Evolutionary conservation across 345 rosid species (phyloP).

Genomic region (Physaria fendleri): DNA sequence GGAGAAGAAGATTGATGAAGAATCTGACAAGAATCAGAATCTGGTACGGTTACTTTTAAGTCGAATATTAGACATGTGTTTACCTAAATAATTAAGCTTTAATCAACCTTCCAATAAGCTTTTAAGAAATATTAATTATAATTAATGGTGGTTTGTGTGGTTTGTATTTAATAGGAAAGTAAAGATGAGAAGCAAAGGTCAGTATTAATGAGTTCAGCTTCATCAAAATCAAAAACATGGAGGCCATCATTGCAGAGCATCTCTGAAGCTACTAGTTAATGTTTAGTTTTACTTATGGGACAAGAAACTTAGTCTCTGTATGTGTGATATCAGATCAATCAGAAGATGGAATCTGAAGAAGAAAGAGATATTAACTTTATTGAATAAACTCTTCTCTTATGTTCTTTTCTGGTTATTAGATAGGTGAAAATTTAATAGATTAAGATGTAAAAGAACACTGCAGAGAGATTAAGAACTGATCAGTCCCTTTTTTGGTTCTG

Average conservation of each 20-base stretch:
- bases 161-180: constrained; percentile 28
- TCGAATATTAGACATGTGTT: neutral
- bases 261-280: constrained; percentile 59
- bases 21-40: too few species aligned
- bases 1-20: too few species aligned
- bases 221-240: constrained; percentile 63
- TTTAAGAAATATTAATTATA: neutral
- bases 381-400: constrained; percentile 9
- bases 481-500: neutral
- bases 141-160: neutral
- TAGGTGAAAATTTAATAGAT: neutral
- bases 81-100: neutral
- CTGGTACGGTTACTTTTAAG: constrained; percentile 13
- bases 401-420: neutral
- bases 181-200: constrained; percentile 48
- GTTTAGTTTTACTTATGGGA: constrained; percentile 9
- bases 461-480: constrained; percentile 20
- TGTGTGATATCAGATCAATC: constrained; percentile 3
- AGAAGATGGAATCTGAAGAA: constrained; percentile 4
- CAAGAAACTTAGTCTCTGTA: constrained; percentile 18
- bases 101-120: neutral
- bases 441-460: constrained; percentile 6
- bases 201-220: constrained; percentile 38
- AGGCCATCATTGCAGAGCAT: constrained; percentile 85
- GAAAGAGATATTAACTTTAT: neutral